Conservation (phyloP, 352 stramenopile genomes). For the Paralagenidium karlingii region DNA sequence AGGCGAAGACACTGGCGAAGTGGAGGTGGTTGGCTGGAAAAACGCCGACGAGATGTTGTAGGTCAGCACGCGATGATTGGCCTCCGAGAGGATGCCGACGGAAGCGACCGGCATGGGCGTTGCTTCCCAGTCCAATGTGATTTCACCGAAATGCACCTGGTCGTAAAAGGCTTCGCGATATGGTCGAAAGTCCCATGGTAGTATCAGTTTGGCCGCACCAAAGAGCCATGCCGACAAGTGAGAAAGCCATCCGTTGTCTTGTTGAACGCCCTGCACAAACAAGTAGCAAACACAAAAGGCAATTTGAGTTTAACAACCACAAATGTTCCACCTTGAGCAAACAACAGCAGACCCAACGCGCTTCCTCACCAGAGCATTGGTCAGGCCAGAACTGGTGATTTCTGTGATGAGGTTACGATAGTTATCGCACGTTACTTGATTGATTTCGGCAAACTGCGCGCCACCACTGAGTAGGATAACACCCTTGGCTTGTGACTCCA, state of each 20-base stretch:
- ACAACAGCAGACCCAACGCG: too few species aligned
- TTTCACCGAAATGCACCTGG: constrained; percentile 85
- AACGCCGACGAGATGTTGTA: too few species aligned
- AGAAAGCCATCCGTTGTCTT: too few species aligned
- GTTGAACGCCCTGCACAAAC: too few species aligned
- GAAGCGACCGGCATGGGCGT: too few species aligned
- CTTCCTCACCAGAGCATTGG: constrained; percentile 90
- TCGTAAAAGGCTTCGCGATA: constrained; percentile 60
- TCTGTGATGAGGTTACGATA: constrained; percentile 52
- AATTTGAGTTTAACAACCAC: too few species aligned
- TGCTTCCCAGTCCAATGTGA: constrained; percentile 89
- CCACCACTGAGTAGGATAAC: constrained; percentile 88
- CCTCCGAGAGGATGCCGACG: too few species aligned
- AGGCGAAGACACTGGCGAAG: too few species aligned
- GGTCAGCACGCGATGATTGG: too few species aligned
- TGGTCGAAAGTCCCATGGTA: constrained; percentile 72
- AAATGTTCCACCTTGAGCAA: too few species aligned
- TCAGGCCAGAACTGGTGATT: constrained; percentile 90
- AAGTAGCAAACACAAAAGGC: too few species aligned
- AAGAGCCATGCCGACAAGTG: constrained; percentile 46
- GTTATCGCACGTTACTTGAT: constrained; percentile 82
- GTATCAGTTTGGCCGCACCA: constrained; percentile 52
- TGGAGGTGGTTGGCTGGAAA: too few species aligned
- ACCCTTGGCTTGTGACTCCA: constrained; percentile 70
- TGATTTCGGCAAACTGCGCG: constrained; percentile 89